Evolutionary conservation across 2,329 filamentous ascomycete species (phyloP), one percentile per base, ranked within the genome.

Genomic region (Raffaelea albimanens): DNA sequence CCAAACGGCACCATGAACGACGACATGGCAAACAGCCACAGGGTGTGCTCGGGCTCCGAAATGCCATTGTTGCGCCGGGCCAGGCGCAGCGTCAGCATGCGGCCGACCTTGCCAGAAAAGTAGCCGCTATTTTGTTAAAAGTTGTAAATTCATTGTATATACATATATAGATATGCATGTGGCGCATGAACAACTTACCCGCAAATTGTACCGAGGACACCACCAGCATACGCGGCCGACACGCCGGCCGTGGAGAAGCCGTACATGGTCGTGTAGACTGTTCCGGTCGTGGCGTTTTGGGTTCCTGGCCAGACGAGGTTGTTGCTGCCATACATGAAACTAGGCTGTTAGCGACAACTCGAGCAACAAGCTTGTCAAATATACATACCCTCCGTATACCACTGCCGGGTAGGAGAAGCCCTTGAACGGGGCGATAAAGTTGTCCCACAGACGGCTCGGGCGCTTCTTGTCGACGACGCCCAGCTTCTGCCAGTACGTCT

Each of bases 401-500:
- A 70, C 63, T 5, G 66, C 61, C 0, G 68, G 68, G 59, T 65
- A 70, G 2, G 58, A 58, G 10, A 70, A 58, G 19, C 64, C 59
- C n/a, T 46, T 42, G 16, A 52, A 42, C 3, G 50, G 50, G 2
- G 47, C 48, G 13, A 41, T 11, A 38, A 50, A 43, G 20, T 50
- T 40, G 34, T 66, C 64, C 54, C 59, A 58, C 1, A 65, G 62
- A 3, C 64, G 59, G 23, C 58, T 59, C 18, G 67, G 69, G 14
- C 67, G 65, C 47, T 36, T 33, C 43, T 48, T 36, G 31, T 42
- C 40, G 4, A 44, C 54, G 21, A 63, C 31, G 23, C 57, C 50
- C 23, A 67, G 58, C 48, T 67, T 68, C 19, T 68, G 59, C 40
- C 55, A 45, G 51, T 61, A 68, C 0, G 60, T 61, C 54, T 68